Base-by-base conservation (phyloP, 495 filamentous ascomycete species). In the Neurospora africana region DNA sequence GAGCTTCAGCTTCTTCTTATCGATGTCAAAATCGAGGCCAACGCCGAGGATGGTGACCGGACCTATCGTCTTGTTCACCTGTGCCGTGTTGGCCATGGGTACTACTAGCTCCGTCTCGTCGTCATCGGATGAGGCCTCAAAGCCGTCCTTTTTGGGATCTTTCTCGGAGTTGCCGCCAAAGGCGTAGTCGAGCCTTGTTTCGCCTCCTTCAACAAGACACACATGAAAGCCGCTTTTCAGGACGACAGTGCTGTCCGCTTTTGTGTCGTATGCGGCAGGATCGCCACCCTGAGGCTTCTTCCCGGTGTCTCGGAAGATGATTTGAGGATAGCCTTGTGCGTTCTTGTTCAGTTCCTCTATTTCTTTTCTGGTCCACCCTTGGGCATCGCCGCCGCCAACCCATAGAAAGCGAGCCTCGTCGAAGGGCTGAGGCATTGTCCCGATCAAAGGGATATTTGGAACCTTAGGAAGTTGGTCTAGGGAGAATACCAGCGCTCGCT, bases 371-470 rank as follows among this genome's bases (percentile, higher is more conserved):
- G 40, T 72, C 23, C 70, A 6, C 0, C 73, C 74, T 27, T 37
- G 40, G 13, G 65, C 47, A 19, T 44, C 27, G 38, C 43, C 71
- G 30, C 77, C 77, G 67, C 81, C 78, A 6, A 82, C 75, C 76
- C 77, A 84, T 39, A 83, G 15, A 68, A 76, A 82, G n/a, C 73
- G 72, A 68, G 83, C 75, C 72, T 85, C 77, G 44, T 86, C 81
- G 41, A 85, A 81, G 1, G 84, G 84, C 72, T 84, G 83, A 3
- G 75, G 70, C 8, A 84, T 36, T 15, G 74, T 70, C 5, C 82
- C 82, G 23, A 85, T 72, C 11, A 83, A 41, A 7, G 80, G 80
- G 10, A 85, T 69, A 27, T 79, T 69, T 7, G 41, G 41, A 15
- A 81, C 36, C 6, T 68, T 68, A 3, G 79, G 75, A 4, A 81